Evolutionary conservation across 352 stramenopile genomes (phyloP).

Genomic region (Phytopythium kandeliae): DNA sequence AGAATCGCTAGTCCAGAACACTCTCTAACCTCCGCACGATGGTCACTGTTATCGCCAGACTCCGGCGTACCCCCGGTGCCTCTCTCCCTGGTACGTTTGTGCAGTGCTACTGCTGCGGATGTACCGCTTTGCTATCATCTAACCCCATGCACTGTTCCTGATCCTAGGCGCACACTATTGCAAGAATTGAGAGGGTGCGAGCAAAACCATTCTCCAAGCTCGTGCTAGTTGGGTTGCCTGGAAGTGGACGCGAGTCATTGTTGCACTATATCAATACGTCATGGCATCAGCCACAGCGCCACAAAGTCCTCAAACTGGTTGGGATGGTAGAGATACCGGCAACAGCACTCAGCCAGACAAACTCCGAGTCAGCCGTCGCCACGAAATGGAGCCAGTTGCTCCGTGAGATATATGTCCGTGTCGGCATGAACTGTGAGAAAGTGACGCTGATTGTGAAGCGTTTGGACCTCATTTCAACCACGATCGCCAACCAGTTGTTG

Average conservation of each 20-base stretch:
- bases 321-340: not conserved
- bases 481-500: slow-evolving; percentile 37
- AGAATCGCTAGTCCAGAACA: not conserved
- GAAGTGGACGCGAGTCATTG: slow-evolving; percentile 30
- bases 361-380: not conserved
- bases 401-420: slow-evolving; percentile 37
- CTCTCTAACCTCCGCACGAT: not conserved
- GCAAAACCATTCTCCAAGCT: slow-evolving; percentile 27
- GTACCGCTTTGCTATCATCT: too few species aligned
- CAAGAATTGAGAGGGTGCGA: slow-evolving; percentile 37
- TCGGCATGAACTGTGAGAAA: slow-evolving; percentile 46
- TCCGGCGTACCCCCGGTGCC: slow-evolving; percentile 14
- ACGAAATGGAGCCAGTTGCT: slow-evolving; percentile 40
- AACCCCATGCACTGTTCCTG: not conserved
- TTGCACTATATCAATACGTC: slow-evolving; percentile 28
- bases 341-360: not conserved
- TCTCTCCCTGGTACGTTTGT: slow-evolving; percentile 24
- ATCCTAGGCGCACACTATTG: slow-evolving; percentile 23
- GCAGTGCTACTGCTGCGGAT: not conserved
- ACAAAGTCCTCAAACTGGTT: slow-evolving; percentile 3
- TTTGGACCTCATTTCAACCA: slow-evolving; percentile 26
- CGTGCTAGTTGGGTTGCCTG: slow-evolving; percentile 21
- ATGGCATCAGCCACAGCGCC: slow-evolving; percentile 9
- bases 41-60: slow-evolving; percentile 9
- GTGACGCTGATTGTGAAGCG: slow-evolving; percentile 57